Evolutionary conservation across 768 basidiomycete species (phyloP), one percentile per base, ranked within the genome.

Genomic region (Cubamyces sp.): DNA sequence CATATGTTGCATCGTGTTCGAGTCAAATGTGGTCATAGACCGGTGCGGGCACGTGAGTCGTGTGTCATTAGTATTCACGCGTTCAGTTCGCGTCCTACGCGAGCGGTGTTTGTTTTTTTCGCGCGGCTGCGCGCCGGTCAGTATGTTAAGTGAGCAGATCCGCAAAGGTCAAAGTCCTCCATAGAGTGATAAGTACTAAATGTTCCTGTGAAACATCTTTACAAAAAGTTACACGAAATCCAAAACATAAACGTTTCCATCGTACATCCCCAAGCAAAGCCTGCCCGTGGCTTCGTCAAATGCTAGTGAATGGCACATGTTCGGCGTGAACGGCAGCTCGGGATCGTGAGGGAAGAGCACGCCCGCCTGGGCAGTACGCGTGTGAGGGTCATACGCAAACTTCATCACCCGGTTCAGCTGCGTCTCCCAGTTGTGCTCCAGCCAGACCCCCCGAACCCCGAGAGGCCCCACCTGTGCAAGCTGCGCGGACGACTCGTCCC

Each of bases 231-330:
- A 72, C 51, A 69, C 69, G 51, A 70, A 75, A 53, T 78, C 73
- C 54, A 86, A 66, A 23, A 84, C 68, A 69, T 82, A 85, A 43
- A 87, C 64, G 37, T 84, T 81, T 18, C 85, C 84, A 18, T 81
- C 83, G 41, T 79, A 77, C 15, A 87, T 70, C 11, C 79, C 81
- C 15, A 86, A 69, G 66, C 75, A 82, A 34, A 87, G 73, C 30
- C 78, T 75, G 34, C 86, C 84, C 2, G 78, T 79, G 5, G 78
- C 74, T 66, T 88, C 87, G 57, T 88, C 84, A 57, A 87, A 84
- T 3, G 78, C 78, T 28, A 87, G 70, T 0, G 78, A 77, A 39
- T 77, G 76, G 57, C 79, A 81, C 28, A 75, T 74, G 25, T 76
- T 72, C 18, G 80, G 76, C 63, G 79, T 76, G 56, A 87, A 85